phyloP scores from a whole-genome alignment of 2,329 filamentous ascomycete genomes.

The Leptodontidium sp. region DNA sequence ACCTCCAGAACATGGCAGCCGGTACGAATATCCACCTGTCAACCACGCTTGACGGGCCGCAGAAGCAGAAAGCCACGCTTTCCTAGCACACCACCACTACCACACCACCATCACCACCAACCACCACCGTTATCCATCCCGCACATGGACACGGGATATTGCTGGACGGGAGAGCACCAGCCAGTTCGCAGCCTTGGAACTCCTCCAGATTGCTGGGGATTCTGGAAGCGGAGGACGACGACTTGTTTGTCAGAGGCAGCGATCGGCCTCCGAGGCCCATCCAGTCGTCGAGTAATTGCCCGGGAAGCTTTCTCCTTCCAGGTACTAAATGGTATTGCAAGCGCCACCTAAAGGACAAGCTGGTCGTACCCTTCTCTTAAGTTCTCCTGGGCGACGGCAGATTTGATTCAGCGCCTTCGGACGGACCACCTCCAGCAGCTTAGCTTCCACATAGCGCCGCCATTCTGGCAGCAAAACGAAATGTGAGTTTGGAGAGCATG shows the following conservation, averaged over 20 bases:
- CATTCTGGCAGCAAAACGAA: not conserved
- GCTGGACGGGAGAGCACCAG: conserved; percentile 21
- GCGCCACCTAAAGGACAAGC: not conserved
- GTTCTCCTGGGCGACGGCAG: not conserved
- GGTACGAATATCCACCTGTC: conserved; percentile 37
- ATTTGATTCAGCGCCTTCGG: not conserved
- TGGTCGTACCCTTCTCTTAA: not conserved
- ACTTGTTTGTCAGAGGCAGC: not conserved
- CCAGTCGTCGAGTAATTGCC: not conserved
- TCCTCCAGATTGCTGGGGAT: conserved; percentile 9
- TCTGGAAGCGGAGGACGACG: conserved; percentile 12
- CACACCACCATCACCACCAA: not conserved
- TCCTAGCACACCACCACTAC: not conserved
- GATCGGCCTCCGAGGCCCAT: not conserved
- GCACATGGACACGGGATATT: conserved; percentile 33
- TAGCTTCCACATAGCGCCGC: conserved; percentile 5
- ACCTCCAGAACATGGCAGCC: conserved; percentile 36
- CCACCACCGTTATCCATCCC: conserved; percentile 38
- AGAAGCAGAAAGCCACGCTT: conserved; percentile 27
- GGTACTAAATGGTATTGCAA: not conserved
- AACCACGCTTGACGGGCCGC: conserved; percentile 39
- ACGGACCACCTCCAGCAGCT: conserved; percentile 3
- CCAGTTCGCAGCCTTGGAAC: conserved; percentile 16
- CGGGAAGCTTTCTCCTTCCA: not conserved
- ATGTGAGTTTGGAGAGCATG: not conserved